Conservation (phyloP, 805 yeast genomes). For the Candida andamanensis region DNA sequence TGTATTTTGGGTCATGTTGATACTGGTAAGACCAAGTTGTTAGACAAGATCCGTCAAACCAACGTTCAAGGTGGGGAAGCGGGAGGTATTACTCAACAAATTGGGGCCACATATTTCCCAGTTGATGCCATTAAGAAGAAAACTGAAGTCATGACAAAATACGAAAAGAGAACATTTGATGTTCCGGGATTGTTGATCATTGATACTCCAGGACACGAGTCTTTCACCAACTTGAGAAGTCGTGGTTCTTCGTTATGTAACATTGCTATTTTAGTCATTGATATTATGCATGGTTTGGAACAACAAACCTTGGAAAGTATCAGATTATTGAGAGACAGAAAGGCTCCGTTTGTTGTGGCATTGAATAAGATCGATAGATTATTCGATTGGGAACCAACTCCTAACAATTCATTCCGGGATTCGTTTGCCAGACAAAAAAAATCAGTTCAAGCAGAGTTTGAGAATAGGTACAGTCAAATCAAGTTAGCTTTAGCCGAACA, state of each 20-base stretch:
- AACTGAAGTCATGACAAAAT: slow-evolving; percentile 84
- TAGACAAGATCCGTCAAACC: slow-evolving; percentile 97
- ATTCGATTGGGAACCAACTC: slow-evolving; percentile 87
- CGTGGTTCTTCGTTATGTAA: slow-evolving; percentile 99
- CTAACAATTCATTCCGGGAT: slow-evolving; percentile 95
- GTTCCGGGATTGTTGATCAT: slow-evolving; percentile 96
- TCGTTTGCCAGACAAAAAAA: slow-evolving; percentile 77
- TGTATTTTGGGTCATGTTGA: slow-evolving; percentile 99
- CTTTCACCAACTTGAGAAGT: slow-evolving; percentile 93
- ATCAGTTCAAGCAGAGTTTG: slow-evolving; percentile 88
- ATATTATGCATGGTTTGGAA: slow-evolving; percentile 98
- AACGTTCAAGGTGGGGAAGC: slow-evolving; percentile 99
- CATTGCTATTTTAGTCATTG: slow-evolving; percentile 97
- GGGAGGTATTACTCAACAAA: slow-evolving; percentile 99
- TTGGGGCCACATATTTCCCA: slow-evolving; percentile 99
- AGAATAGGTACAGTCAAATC: slow-evolving; percentile 77
- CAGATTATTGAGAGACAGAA: slow-evolving; percentile 86
- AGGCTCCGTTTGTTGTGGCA: slow-evolving; percentile 97
- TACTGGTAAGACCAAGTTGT: slow-evolving; percentile 96
- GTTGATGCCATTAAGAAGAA: slow-evolving; percentile 87
- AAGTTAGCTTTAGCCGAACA: slow-evolving; percentile 94
- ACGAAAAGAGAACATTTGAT: slow-evolving; percentile 80
- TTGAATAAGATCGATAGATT: slow-evolving; percentile 96
- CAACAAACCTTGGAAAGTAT: slow-evolving; percentile 96
- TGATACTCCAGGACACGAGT: slow-evolving; percentile 99